Conservation (phyloP, 2,329 filamentous ascomycete genomes). For the Colletotrichum sansevieriae region DNA sequence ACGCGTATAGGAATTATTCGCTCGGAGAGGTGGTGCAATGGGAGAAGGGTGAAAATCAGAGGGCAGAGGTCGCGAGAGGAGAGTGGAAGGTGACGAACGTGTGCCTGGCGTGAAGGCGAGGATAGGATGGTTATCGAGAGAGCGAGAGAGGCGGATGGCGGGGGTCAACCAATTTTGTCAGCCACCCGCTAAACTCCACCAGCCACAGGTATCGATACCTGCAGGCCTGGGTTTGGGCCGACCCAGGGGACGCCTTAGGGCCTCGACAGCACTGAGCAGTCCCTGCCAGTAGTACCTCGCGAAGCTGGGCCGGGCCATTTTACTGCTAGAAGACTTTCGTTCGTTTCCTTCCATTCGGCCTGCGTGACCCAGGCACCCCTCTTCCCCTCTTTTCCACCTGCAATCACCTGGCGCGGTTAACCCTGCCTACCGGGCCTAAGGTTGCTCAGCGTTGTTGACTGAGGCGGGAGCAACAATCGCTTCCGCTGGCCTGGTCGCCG, state of each 20-base stretch:
- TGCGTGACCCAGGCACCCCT: conserved; percentile 26
- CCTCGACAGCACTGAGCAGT: conserved; percentile 1
- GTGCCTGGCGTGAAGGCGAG: conserved; percentile 38
- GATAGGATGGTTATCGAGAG: conserved; percentile 40
- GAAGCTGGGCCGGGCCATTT: conserved; percentile 28
- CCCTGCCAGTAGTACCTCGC: neutral
- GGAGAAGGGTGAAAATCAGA: conserved; percentile 22
- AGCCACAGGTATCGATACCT: conserved; percentile 42
- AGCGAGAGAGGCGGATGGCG: conserved; percentile 42
- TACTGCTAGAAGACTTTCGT: conserved; percentile 22
- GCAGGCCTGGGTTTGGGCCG: conserved; percentile 19
- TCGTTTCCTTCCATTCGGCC: conserved; percentile 7
- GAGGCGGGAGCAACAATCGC: conserved; percentile 3
- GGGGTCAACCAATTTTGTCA: conserved; percentile 44
- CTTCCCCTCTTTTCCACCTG: conserved; percentile 38
- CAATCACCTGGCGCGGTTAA: conserved; percentile 36
- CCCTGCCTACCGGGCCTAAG: conserved; percentile 12
- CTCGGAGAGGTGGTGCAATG: conserved; percentile 23
- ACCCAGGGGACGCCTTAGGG: neutral
- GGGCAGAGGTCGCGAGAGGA: conserved; percentile 12
- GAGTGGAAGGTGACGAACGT: conserved; percentile 33
- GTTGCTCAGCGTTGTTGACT: neutral
- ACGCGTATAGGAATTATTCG: conserved; percentile 9
- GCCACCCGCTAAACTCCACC: conserved; percentile 42
- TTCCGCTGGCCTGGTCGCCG: too few species aligned